phyloP scores from a whole-genome alignment of 1,284 basidiomycete species.

The Apiotrichum gracile region DNA sequence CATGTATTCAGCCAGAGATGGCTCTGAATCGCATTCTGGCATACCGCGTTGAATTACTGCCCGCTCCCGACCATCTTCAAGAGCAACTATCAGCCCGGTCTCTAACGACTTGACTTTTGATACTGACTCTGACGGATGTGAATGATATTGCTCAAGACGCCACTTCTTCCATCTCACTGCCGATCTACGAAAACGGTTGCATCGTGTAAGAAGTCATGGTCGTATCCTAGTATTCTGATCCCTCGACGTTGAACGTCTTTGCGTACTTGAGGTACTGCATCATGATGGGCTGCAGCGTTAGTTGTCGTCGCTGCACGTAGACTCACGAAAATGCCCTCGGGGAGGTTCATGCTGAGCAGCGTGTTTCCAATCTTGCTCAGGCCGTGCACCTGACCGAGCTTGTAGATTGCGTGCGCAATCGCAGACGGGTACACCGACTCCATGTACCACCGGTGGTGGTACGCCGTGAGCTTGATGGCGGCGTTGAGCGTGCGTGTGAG shows the following conservation, averaged over 20 bases:
- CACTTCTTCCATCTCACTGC: too few species aligned
- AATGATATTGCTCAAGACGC: too few species aligned
- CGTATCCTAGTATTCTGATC: constrained; percentile 28
- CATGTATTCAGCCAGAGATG: too few species aligned
- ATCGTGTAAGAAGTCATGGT: too few species aligned
- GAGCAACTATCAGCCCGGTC: too few species aligned
- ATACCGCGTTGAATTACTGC: too few species aligned
- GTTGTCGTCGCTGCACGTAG: not conserved
- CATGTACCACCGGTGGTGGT: constrained; percentile 68
- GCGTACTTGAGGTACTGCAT: constrained; percentile 35
- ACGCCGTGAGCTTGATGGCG: constrained; percentile 85
- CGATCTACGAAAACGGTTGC: too few species aligned
- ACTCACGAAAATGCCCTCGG: constrained; percentile 66
- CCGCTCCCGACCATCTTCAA: too few species aligned
- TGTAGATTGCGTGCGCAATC: constrained; percentile 84
- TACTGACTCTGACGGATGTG: too few species aligned
- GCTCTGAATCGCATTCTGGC: too few species aligned
- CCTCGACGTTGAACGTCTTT: constrained; percentile 37
- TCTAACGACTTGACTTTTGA: too few species aligned
- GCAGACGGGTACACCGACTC: constrained; percentile 83
- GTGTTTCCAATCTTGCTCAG: constrained; percentile 92
- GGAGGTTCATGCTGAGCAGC: constrained; percentile 82
- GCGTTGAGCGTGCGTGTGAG: constrained; percentile 84
- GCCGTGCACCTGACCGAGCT: constrained; percentile 87
- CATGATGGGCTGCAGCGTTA: constrained; percentile 10